Conservation (phyloP, 192 early-diverging fungal genomes). For the Backusella psychrophila region DNA sequence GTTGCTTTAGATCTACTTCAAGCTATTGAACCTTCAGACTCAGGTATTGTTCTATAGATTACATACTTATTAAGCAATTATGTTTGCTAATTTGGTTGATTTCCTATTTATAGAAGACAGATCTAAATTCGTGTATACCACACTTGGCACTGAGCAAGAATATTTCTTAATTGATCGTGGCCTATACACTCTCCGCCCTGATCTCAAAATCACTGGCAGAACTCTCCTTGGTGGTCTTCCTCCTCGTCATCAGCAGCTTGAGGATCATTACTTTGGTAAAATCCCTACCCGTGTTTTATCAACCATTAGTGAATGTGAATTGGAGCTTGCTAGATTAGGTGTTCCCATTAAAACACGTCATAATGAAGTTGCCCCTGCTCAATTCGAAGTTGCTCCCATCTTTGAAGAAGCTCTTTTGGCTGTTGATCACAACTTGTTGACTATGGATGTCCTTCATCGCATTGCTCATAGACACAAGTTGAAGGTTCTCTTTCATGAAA, state of each 20-base stretch:
- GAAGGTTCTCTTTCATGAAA: conserved; percentile 97
- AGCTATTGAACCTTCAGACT: conserved; percentile 55
- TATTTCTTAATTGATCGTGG: conserved; percentile 97
- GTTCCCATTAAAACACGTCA: conserved; percentile 98
- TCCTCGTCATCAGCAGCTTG: conserved; percentile 97
- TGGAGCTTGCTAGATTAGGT: conserved; percentile 90
- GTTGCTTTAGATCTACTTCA: conserved; percentile 76
- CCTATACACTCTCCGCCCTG: conserved; percentile 90
- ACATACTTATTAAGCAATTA: neutral
- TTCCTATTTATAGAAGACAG: neutral
- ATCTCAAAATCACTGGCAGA: conserved; percentile 94
- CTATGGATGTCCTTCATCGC: conserved; percentile 95
- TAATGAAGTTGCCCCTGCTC: conserved; percentile 97
- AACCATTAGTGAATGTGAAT: conserved; percentile 88
- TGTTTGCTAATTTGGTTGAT: neutral
- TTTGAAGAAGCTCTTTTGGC: conserved; percentile 95
- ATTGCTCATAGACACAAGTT: conserved; percentile 96
- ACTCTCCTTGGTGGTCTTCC: conserved; percentile 91
- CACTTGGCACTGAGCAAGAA: conserved; percentile 96
- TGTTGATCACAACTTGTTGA: conserved; percentile 97
- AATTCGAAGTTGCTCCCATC: conserved; percentile 97
- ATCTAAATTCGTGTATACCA: conserved; percentile 82
- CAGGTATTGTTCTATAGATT: neutral
- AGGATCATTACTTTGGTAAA: conserved; percentile 99
- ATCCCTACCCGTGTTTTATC: conserved; percentile 91